These are phyloP conservation scores for Solanum commersonii DNA, from an alignment of 257 asterid species.

Conservation along the genomic window DNA sequence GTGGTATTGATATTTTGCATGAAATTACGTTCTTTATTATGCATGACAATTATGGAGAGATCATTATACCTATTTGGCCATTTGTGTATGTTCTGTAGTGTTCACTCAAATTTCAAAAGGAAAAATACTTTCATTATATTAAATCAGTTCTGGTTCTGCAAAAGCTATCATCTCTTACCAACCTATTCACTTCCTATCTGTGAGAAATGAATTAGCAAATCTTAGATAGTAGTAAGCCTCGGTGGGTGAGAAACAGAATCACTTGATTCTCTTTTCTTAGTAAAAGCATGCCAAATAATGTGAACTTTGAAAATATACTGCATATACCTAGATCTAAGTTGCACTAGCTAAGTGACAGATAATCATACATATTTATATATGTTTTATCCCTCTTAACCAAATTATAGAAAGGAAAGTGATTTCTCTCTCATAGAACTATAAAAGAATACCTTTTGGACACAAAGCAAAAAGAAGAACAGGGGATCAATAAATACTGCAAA, in stretches of 20 bases:
- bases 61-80: background rate
- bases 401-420: background rate
- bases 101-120: background rate
- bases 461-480: conserved; percentile 62
- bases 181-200: background rate
- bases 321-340: background rate
- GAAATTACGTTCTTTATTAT: background rate
- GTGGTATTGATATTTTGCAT: background rate
- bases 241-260: background rate
- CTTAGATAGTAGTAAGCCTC: background rate
- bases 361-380: background rate
- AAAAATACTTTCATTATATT: background rate
- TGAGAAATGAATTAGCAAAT: background rate
- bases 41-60: background rate
- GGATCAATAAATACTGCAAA: conserved; percentile 74
- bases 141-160: background rate
- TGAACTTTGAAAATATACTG: background rate
- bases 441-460: conserved; percentile 41
- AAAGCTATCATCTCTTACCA: background rate
- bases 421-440: background rate
- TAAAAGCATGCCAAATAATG: background rate
- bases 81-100: background rate
- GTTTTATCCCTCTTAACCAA: background rate
- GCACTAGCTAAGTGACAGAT: background rate
- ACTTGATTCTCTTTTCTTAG: background rate